Percentiles rank a stretch among this genome's conserved stretches.
Conservation (phyloP, 2,329 filamentous ascomycete species). For the Fusarium haematococcum region DNA sequence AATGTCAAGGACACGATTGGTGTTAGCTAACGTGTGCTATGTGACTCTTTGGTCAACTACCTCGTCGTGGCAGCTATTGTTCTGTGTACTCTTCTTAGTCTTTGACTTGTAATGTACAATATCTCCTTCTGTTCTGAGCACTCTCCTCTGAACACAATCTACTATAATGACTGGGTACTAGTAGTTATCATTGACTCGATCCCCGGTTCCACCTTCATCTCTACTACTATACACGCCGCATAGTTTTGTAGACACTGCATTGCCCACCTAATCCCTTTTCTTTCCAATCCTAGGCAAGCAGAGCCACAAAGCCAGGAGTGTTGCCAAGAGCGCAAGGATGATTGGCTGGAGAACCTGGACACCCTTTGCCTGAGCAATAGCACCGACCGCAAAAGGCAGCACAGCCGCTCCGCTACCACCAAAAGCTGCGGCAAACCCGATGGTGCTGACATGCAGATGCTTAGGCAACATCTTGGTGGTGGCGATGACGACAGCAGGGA, state of each 20-base stretch:
- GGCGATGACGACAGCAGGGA: slow-evolving; percentile 77
- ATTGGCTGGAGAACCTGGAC: slow-evolving; percentile 69
- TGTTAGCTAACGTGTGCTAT: too few relatives aligned
- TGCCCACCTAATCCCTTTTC: slow-evolving; percentile 50
- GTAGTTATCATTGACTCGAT: too few relatives aligned
- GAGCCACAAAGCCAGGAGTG: slow-evolving; percentile 60
- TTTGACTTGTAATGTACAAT: not conserved
- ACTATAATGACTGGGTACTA: not conserved
- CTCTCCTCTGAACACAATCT: not conserved
- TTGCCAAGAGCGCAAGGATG: slow-evolving; percentile 61
- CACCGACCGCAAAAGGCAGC: slow-evolving; percentile 75
- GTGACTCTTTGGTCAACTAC: not conserved
- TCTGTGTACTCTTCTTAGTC: not conserved
- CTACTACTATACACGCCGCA: not conserved
- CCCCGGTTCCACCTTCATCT: too few relatives aligned
- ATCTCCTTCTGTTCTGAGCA: not conserved
- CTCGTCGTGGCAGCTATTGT: not conserved
- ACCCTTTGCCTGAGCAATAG: slow-evolving; percentile 69
- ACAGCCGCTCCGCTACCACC: slow-evolving; percentile 78
- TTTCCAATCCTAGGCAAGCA: slow-evolving; percentile 56
- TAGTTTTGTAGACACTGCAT: not conserved
- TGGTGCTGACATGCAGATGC: slow-evolving; percentile 79
- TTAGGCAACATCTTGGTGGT: slow-evolving; percentile 77
- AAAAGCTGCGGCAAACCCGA: slow-evolving; percentile 82
- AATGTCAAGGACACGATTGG: not conserved